phyloP scores from a whole-genome alignment of 2,329 filamentous ascomycete species.

The Pseudogymnoascus sp. region DNA sequence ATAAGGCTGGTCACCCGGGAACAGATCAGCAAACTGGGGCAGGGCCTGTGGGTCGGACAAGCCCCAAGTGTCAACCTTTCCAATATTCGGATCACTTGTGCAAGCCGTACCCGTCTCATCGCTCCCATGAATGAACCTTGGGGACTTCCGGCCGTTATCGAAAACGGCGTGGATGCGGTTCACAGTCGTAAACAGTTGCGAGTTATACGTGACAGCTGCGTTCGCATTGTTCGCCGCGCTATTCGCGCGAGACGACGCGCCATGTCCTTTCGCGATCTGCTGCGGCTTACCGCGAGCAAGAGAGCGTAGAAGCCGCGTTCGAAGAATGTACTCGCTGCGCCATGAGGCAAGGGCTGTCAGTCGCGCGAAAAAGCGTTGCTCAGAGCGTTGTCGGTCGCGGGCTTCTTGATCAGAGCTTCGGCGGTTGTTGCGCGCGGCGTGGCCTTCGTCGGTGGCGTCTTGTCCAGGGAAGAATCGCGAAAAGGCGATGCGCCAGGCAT shows the following conservation, averaged over 20 bases:
- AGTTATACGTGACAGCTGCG: constrained; percentile 77
- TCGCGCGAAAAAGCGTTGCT: constrained; percentile 72
- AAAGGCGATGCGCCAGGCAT: constrained; percentile 91
- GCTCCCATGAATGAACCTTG: constrained; percentile 75
- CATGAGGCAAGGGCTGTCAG: constrained; percentile 81
- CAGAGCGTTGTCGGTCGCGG: constrained; percentile 53
- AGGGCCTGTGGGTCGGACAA: constrained; percentile 66
- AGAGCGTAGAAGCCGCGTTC: constrained; percentile 75
- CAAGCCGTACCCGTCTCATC: constrained; percentile 72
- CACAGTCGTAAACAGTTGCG: constrained; percentile 69
- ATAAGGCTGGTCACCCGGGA: constrained; percentile 64
- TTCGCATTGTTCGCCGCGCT: constrained; percentile 51
- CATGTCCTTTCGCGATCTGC: constrained; percentile 44
- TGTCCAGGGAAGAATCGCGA: constrained; percentile 81
- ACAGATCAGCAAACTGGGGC: constrained; percentile 69
- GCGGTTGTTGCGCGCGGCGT: constrained; percentile 28
- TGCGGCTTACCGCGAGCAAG: constrained; percentile 73
- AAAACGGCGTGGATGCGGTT: constrained; percentile 76
- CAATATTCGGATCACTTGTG: constrained; percentile 68
- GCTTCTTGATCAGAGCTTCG: constrained; percentile 38
- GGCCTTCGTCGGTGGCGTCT: constrained; percentile 39
- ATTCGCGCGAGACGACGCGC: constrained; percentile 40
- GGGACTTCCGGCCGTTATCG: constrained; percentile 61
- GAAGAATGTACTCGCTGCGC: constrained; percentile 89
- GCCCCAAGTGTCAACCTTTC: constrained; percentile 75